Evolutionary conservation across 1,139 yeast species (phyloP).

Genomic region (Scheffersomyces quercinus): DNA sequence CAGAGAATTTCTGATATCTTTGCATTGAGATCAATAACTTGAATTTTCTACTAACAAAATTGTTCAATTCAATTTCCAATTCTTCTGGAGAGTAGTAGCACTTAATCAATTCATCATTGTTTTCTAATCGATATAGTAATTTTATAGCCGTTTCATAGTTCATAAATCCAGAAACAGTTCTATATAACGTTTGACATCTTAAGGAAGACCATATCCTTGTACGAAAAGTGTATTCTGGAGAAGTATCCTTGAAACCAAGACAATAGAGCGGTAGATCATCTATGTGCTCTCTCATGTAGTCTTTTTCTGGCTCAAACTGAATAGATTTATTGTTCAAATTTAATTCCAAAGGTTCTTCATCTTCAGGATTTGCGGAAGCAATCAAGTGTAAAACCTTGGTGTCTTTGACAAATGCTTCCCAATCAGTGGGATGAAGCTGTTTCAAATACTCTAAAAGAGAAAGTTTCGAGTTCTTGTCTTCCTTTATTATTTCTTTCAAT

Average conservation of each 20-base stretch:
- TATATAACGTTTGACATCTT: slow-evolving; percentile 73
- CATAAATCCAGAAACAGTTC: slow-evolving; percentile 78
- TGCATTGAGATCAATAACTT: slow-evolving; percentile 73
- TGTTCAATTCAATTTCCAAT: slow-evolving; percentile 43
- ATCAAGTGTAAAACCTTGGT: slow-evolving; percentile 43
- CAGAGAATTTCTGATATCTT: slow-evolving; percentile 50
- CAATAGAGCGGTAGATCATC: slow-evolving; percentile 69
- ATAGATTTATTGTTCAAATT: neutral
- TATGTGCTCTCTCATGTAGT: slow-evolving; percentile 36
- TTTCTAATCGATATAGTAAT: slow-evolving; percentile 64
- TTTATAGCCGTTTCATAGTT: slow-evolving; percentile 70
- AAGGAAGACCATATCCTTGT: slow-evolving; percentile 84
- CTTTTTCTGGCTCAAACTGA: slow-evolving; percentile 3
- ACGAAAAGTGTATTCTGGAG: slow-evolving; percentile 60
- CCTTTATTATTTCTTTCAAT: slow-evolving; percentile 67
- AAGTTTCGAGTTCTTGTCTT: slow-evolving; percentile 57
- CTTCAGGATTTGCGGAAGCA: slow-evolving; percentile 2
- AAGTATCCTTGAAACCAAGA: slow-evolving; percentile 67
- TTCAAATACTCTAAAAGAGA: slow-evolving; percentile 76
- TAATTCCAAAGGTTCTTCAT: slow-evolving; percentile 5
- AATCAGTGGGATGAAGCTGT: slow-evolving; percentile 65
- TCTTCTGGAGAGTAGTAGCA: slow-evolving; percentile 30
- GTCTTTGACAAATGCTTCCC: slow-evolving; percentile 75
- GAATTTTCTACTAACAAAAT: slow-evolving; percentile 64
- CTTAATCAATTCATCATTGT: slow-evolving; percentile 30